phyloP scores from a whole-genome alignment of 305 asterid genomes.

The Fraxinus greggii region DNA sequence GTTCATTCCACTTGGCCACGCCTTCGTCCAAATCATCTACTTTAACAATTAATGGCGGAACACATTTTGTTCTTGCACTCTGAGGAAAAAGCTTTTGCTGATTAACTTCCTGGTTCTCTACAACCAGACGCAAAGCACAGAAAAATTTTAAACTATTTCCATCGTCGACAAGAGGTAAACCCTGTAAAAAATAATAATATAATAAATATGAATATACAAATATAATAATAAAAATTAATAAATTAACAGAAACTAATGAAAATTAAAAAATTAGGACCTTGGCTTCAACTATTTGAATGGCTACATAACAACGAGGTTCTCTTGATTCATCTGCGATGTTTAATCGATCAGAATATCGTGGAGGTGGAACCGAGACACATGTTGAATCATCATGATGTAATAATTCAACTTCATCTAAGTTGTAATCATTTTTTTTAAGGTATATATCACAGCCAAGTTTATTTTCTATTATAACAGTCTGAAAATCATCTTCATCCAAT shows the following conservation, averaged over 20 bases:
- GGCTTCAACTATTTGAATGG: conserved; percentile 85
- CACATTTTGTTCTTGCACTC: conserved; percentile 99
- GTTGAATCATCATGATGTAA: conserved; percentile 54
- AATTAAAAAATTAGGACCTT: conserved; percentile 49
- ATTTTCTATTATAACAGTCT: conserved; percentile 78
- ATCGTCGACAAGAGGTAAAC: conserved; percentile 86
- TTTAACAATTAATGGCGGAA: conserved; percentile 58
- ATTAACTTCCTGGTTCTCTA: conserved; percentile 85
- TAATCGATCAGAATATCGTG: conserved; percentile 91
- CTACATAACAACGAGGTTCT: conserved; percentile 84
- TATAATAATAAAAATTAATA: conserved; percentile 1
- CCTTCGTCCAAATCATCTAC: conserved; percentile 62
- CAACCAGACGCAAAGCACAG: conserved; percentile 95
- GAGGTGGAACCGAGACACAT: conserved; percentile 82
- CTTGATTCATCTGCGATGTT: conserved; percentile 82
- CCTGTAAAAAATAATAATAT: conserved; percentile 52
- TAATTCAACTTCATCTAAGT: conserved; percentile 47
- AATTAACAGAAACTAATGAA: conserved; percentile 10
- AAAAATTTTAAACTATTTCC: conserved; percentile 89
- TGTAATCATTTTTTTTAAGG: conserved; percentile 59
- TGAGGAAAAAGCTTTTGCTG: conserved; percentile 96
- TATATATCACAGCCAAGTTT: conserved; percentile 92
- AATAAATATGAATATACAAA: background rate
- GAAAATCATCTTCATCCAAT: conserved; percentile 89
- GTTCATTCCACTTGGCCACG: conserved; percentile 91